phyloP scores from a whole-genome alignment of 2,329 filamentous ascomycete species.

The Trichoderma koningiopsis region DNA sequence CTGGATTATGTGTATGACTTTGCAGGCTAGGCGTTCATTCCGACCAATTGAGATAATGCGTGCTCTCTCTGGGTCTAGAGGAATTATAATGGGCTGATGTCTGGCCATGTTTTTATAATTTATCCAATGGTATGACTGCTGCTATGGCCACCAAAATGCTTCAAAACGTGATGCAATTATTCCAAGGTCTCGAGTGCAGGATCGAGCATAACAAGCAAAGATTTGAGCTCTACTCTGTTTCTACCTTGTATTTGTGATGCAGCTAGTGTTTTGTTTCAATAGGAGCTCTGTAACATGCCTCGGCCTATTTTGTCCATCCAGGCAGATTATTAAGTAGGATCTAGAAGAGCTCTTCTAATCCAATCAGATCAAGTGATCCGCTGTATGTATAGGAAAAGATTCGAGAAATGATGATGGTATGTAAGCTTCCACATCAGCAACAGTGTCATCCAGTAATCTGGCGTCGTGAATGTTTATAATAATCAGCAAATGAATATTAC shows the following conservation, averaged over 20 bases:
- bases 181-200: not conserved
- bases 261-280: not conserved
- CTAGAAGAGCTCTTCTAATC: not conserved
- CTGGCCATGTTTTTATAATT: conserved; percentile 1
- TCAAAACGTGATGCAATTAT: not conserved
- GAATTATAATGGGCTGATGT: conserved; percentile 6
- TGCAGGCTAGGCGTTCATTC: conserved; percentile 49
- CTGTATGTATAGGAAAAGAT: not conserved
- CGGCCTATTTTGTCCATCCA: not conserved
- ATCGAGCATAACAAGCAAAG: not conserved
- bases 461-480: not conserved
- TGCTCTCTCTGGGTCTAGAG: conserved; percentile 7
- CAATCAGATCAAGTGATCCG: not conserved
- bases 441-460: not conserved
- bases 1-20: conserved; percentile 45
- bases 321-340: not conserved
- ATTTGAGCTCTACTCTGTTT: not conserved
- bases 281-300: not conserved
- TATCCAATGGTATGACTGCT: not conserved
- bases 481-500: not conserved
- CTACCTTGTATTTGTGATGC: not conserved
- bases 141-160: not conserved
- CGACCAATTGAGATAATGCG: conserved; percentile 47
- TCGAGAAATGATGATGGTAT: not conserved
- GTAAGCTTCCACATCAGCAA: not conserved